A percentile compares a stretch with the other conserved stretches of the same genome.
Evolutionary conservation across 768 basidiomycete genomes (phyloP).

Genomic region (Trametes gibbosa): DNA sequence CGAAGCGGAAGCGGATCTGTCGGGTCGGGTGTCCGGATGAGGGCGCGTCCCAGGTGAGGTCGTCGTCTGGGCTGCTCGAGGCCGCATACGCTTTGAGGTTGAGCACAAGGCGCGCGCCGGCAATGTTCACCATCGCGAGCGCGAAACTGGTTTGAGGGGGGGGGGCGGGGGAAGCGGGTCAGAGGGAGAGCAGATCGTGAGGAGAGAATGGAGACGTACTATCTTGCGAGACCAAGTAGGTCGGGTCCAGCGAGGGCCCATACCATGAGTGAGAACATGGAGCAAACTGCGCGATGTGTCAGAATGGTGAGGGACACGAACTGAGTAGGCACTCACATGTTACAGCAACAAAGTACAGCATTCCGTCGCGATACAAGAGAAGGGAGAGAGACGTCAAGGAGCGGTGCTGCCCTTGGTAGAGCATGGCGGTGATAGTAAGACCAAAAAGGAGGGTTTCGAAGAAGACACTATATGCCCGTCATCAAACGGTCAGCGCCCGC

Average conservation of each 20-base stretch:
- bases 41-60: slow-evolving; percentile 11
- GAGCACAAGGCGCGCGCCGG: slow-evolving; percentile 27
- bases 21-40: not conserved
- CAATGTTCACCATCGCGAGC: slow-evolving; percentile 29
- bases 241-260: slow-evolving; percentile 29
- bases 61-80: slow-evolving; percentile 6
- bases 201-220: slow-evolving; percentile 16
- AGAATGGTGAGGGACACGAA: too few species aligned
- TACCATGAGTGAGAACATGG: slow-evolving; percentile 28
- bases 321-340: slow-evolving; percentile 19
- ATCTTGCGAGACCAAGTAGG: slow-evolving; percentile 28
- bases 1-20: slow-evolving; percentile 6
- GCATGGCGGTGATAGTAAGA: slow-evolving; percentile 25
- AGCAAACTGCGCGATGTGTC: slow-evolving; percentile 17
- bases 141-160: too few species aligned
- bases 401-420: slow-evolving; percentile 20
- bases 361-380: slow-evolving; percentile 29
- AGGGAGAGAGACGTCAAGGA: slow-evolving; percentile 25
- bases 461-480: slow-evolving; percentile 15
- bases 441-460: slow-evolving; percentile 30
- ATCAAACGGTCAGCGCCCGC: not conserved
- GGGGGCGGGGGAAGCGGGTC: not conserved
- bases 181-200: not conserved
- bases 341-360: slow-evolving; percentile 29
- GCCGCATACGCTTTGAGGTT: slow-evolving; percentile 27